Percentiles rank a stretch among this genome's conserved stretches.
Conservation (phyloP, 1,284 basidiomycete species). For the Rhodotorula sp. region DNA sequence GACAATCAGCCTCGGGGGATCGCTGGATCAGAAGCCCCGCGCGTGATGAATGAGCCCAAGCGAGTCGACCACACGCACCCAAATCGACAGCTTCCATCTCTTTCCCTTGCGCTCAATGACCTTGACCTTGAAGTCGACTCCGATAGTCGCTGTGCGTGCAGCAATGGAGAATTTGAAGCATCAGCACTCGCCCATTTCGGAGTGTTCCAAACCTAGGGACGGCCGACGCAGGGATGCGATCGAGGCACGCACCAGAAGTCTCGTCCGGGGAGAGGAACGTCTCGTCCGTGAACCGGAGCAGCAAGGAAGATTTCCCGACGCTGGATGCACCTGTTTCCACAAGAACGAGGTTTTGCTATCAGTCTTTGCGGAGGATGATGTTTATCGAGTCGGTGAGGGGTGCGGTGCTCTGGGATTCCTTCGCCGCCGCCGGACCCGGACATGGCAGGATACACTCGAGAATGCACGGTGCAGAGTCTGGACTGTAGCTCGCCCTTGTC, state of each 20-base stretch:
- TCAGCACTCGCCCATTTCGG: background rate
- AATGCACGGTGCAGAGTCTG: too few relatives aligned
- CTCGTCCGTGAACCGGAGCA: slow-evolving; percentile 93
- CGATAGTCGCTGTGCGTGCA: slow-evolving; percentile 33
- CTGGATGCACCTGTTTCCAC: slow-evolving; percentile 26
- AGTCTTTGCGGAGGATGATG: background rate
- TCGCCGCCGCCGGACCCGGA: too few relatives aligned
- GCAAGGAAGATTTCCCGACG: slow-evolving; percentile 65
- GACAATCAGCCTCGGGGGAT: background rate
- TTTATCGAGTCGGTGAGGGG: background rate
- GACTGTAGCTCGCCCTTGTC: too few relatives aligned
- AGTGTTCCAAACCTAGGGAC: background rate
- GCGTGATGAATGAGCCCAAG: background rate
- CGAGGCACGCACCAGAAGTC: slow-evolving; percentile 70
- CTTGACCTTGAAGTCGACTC: slow-evolving; percentile 56
- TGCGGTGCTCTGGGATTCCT: too few relatives aligned
- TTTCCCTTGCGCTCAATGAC: slow-evolving; percentile 49
- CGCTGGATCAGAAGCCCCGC: background rate
- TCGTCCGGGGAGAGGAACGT: slow-evolving; percentile 95
- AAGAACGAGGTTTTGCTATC: background rate
- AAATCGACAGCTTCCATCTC: slow-evolving; percentile 59
- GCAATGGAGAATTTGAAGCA: background rate
- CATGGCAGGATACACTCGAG: too few relatives aligned
- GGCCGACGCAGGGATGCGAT: too few relatives aligned
- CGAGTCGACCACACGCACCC: slow-evolving; percentile 48